Evolutionary conservation across 1,139 yeast genomes (phyloP), one percentile per base, ranked within the genome.

Genomic region (Hyphopichia pseudoburtonii): DNA sequence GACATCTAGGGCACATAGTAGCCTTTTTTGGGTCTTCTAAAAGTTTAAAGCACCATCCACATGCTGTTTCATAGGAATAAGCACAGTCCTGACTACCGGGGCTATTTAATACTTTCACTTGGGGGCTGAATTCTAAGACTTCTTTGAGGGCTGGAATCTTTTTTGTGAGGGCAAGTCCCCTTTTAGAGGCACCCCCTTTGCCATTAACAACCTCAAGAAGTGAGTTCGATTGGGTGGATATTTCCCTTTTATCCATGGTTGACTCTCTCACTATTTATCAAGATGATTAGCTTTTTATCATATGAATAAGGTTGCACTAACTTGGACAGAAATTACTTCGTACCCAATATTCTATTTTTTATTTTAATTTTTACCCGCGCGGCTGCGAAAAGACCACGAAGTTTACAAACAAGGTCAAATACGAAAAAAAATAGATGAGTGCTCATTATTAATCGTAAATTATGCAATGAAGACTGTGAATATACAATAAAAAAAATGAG

Each of bases 1-100:
- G 23, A 30, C 52, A 48, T 7, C 17, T 6, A n/a, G 32, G 26
- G 28, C 52, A 48, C 3, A 18, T 22, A 3, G 40, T 32, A 32
- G 33, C 21, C n/a, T 14, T 28, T 12, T 19, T 17, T 5, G 18
- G 19, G 7, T 10, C 10, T 7, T 27, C 19, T 11, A 27, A 18
- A 9, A 4, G 12, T 5, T 4, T 5, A 18, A 21, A 22, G 10
- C 33, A 30, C 9, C 2, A 19, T 9, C 27, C 17, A 30, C 33
- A 30, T 3, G 25, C 12, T 10, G 33, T 21, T 5, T 10, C 7
- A 6, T 18, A 14, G 5, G 33, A 30, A 14, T 12, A 27, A 5
- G 4, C 19, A 6, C 19, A 11, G 3, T 27, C 12, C 11, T 16
- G n/a, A 5, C 15, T 16, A 8, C 12, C 19, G 5, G 4, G 4